Evolutionary conservation across 768 basidiomycete genomes (phyloP).

Genomic region (Termitomyces sp.): DNA sequence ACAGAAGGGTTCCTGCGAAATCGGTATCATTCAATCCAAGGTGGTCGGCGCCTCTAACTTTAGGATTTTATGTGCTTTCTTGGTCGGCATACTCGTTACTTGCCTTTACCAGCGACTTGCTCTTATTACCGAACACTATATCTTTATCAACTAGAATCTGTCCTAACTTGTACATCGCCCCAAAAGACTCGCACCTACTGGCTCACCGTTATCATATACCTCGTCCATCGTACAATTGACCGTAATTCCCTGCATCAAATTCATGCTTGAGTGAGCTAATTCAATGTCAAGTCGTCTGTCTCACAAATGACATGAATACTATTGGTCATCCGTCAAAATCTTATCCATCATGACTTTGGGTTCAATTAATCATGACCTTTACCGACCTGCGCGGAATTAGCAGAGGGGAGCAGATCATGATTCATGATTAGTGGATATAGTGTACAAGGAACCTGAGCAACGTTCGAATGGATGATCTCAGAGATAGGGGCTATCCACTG

Average conservation of each 20-base stretch:
- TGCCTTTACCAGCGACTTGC: slow-evolving; percentile 8
- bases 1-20: slow-evolving; percentile 6
- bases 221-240: background rate
- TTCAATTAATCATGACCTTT: background rate
- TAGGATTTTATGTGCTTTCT: slow-evolving; percentile 11
- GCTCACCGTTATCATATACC: background rate
- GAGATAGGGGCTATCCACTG: background rate
- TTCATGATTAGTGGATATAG: background rate
- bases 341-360: background rate
- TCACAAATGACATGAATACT: background rate
- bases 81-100: slow-evolving; percentile 12
- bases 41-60: slow-evolving; percentile 5
- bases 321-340: background rate
- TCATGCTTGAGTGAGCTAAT: background rate
- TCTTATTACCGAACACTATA: slow-evolving; percentile 3
- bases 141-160: slow-evolving; percentile 3
- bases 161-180: background rate
- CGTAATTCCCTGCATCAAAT: background rate
- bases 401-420: too few species aligned
- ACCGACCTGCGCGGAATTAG: background rate
- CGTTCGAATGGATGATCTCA: background rate
- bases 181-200: background rate
- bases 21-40: slow-evolving; percentile 1
- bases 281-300: background rate
- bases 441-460: background rate